Percentiles rank a stretch among this genome's conserved stretches.
These are phyloP conservation scores for Tricholoma sp. DNA, from an alignment of 768 basidiomycete species.

Conservation along the genomic window DNA sequence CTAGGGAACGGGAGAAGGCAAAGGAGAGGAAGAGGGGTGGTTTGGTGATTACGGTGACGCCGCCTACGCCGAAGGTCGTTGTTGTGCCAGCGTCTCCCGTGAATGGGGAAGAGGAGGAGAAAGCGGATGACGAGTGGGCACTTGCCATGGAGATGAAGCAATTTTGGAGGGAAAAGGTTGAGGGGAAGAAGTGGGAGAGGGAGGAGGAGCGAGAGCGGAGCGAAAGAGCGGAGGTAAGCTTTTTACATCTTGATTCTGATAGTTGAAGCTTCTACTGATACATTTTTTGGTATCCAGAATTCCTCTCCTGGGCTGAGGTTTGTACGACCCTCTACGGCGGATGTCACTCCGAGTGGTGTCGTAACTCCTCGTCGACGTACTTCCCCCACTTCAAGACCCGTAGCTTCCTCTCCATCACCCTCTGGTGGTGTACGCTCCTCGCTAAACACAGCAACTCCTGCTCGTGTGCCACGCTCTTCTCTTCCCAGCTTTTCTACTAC, in stretches of 20 bases:
- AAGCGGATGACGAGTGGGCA: neutral
- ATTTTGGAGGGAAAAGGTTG: neutral
- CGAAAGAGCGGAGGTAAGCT: neutral
- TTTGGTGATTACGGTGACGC: neutral
- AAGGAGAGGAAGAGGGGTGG: neutral
- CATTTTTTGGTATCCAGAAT: neutral
- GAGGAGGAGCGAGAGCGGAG: neutral
- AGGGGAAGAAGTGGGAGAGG: neutral
- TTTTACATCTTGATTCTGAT: neutral
- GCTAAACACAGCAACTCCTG: neutral
- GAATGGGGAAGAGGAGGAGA: neutral
- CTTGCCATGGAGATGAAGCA: neutral
- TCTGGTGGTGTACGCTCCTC: neutral
- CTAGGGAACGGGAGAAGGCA: neutral
- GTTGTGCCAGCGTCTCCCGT: neutral
- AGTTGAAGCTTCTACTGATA: neutral
- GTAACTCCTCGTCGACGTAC: neutral
- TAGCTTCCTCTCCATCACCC: too few species aligned
- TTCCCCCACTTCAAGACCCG: neutral
- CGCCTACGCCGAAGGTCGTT: neutral
- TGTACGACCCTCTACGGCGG: too few species aligned
- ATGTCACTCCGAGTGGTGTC: neutral
- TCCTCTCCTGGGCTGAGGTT: too few species aligned
- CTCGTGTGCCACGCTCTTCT: neutral
- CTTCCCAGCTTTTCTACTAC: neutral